Percentiles rank a stretch among this genome's conserved stretches.
These are phyloP conservation scores for Cucumis hystrix DNA, from an alignment of 306 rosid genomes.

Conservation along the genomic window DNA sequence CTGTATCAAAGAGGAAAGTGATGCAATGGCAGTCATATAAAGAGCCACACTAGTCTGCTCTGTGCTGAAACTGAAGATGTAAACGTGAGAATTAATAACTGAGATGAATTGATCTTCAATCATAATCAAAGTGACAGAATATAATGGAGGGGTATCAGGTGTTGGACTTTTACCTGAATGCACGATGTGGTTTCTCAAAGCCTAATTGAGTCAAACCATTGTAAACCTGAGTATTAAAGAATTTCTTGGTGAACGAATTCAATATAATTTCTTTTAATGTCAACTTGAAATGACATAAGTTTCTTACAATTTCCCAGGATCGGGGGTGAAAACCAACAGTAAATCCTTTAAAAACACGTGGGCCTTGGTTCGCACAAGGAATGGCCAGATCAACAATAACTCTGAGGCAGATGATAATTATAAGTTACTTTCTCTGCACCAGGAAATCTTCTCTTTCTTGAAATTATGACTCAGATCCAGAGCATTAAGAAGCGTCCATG, in stretches of 20 bases:
- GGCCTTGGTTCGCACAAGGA: conserved; percentile 66
- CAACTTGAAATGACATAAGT: conserved; percentile 9
- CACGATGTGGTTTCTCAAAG: conserved; percentile 48
- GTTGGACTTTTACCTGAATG: conserved; percentile 45
- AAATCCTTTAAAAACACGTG: conserved; percentile 70
- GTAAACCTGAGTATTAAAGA: conserved; percentile 51
- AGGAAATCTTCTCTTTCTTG: not conserved
- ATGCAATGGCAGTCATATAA: conserved; percentile 76
- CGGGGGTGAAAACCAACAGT: conserved; percentile 96
- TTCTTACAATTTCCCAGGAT: conserved; percentile 90
- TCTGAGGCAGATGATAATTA: conserved; percentile 34
- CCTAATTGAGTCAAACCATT: conserved; percentile 85
- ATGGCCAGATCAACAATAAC: conserved; percentile 68
- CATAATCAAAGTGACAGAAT: not conserved
- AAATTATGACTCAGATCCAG: not conserved
- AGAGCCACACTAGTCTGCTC: conserved; percentile 51
- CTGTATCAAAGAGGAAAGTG: conserved; percentile 62
- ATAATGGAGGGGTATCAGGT: not conserved
- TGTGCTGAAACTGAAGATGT: conserved; percentile 50
- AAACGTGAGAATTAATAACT: conserved; percentile 4
- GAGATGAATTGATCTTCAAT: not conserved
- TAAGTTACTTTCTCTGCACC: conserved; percentile 5
- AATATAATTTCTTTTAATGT: conserved; percentile 1
- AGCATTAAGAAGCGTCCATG: not conserved
- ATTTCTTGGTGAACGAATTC: not conserved